These are phyloP conservation scores for Aspergillus hortae DNA, from an alignment of 2,329 filamentous ascomycete species.

Conservation along the genomic window DNA sequence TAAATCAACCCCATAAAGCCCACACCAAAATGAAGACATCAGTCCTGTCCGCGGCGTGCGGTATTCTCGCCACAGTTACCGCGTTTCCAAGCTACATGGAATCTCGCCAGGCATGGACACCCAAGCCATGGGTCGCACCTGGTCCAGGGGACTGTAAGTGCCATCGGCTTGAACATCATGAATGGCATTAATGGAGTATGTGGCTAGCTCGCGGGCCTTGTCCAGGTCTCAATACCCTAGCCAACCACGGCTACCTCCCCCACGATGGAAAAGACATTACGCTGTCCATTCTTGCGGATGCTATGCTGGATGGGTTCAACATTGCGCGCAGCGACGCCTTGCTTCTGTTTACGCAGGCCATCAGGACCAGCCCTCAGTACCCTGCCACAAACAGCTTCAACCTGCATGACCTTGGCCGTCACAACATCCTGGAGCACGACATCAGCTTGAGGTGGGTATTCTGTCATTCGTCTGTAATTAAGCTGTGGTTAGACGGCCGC, in stretches of 20 bases:
- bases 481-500: no score
- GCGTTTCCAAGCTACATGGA: slow-evolving; percentile 8
- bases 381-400: slow-evolving; percentile 2
- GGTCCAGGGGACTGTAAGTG: slow-evolving; percentile 7
- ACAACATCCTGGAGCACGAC: slow-evolving; percentile 11
- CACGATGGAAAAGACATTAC: slow-evolving; percentile 5
- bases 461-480: no score
- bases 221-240: slow-evolving; percentile 11
- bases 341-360: slow-evolving; percentile 7
- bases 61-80: background rate
- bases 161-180: background rate
- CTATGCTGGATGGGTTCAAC: slow-evolving; percentile 10
- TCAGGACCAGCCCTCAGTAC: slow-evolving; percentile 6
- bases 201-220: slow-evolving; percentile 8
- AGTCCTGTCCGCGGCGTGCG: background rate
- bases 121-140: slow-evolving; percentile 8
- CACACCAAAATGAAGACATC: background rate
- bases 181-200: background rate
- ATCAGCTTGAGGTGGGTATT: slow-evolving; percentile 7
- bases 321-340: slow-evolving; percentile 7
- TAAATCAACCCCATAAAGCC: no score
- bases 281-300: slow-evolving; percentile 9
- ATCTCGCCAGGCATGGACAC: slow-evolving; percentile 1
- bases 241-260: slow-evolving; percentile 15
- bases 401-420: slow-evolving; percentile 5